Percentiles rank a stretch among this genome's conserved stretches.
phyloP scores from a whole-genome alignment of 352 stramenopile genomes.

The Blastocystis sp. region DNA sequence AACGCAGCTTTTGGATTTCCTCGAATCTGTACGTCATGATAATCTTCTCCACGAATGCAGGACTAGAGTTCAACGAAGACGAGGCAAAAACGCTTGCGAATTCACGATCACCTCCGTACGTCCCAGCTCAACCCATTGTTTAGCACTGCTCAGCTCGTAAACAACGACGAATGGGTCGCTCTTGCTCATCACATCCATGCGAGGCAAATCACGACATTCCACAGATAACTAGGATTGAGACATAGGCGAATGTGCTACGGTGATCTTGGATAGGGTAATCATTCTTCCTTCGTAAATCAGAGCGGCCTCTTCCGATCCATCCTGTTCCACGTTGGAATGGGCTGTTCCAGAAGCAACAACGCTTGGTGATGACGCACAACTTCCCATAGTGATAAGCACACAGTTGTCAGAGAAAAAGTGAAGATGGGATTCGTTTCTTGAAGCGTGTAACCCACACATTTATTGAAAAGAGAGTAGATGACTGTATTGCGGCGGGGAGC shows the following conservation, averaged over 20 bases:
- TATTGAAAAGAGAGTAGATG: too few species aligned
- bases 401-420: too few species aligned
- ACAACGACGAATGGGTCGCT: conserved; percentile 81
- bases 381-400: not conserved
- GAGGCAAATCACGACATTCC: conserved; percentile 79
- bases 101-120: conserved; percentile 81
- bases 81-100: conserved; percentile 10
- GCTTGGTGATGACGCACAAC: conserved; percentile 56
- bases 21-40: conserved; percentile 82
- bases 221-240: conserved; percentile 79
- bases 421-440: too few species aligned
- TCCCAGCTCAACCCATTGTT: conserved; percentile 74
- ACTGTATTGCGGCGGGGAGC: too few species aligned
- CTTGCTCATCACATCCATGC: conserved; percentile 82
- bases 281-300: conserved; percentile 8
- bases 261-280: not conserved
- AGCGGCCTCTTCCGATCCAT: conserved; percentile 50
- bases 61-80: conserved; percentile 74
- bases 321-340: not conserved
- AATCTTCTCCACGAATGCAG: conserved; percentile 80
- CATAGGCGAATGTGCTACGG: not conserved
- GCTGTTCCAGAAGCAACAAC: not conserved
- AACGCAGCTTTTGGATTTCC: conserved; percentile 79
- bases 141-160: conserved; percentile 67
- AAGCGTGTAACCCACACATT: too few species aligned